Evolutionary conservation across 73 alveolate genomes (phyloP), one percentile per base, ranked within the genome.

Genomic region (Paramecium sonneborni): DNA sequence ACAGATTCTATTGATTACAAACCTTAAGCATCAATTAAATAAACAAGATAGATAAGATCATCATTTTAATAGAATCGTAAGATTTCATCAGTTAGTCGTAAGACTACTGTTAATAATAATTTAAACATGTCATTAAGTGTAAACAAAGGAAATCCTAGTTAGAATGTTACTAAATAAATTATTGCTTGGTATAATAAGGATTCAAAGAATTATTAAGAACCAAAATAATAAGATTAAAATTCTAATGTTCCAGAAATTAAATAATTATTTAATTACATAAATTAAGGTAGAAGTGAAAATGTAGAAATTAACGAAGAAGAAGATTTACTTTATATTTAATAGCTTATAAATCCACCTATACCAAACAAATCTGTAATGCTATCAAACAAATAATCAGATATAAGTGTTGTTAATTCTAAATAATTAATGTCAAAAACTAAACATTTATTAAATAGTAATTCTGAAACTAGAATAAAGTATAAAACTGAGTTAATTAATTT

Each of bases 231-330:
- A 12, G 15, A 62, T 10, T 11, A 26, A 30, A 62, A 5, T 10
- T 62, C 43, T 4, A 62, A 26, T 18, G 20, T 62, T 7, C 57
- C 57, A 8, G 7, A 41, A 41, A 41, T 41, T 41, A 41, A 41
- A 41, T 41, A 41, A 41, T 41, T 41, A 41, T 41, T 41, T 41
- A 41, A 41, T 62, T 62, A 62, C 23, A 62, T 62, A 1, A 62
- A 62, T 30, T 26, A 62, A 62, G 84, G 84, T 14, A 62, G 84
- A 62, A 62, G 84, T 62, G 84, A 62, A 62, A 41, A 11, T 41
- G 57, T 41, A 41, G 7, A 41, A 11, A 41, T 41, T 8, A 41
- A 41, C 57, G 57, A 41, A 41, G 57, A 41, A 41, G 57, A 41
- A 8, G 57, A 41, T 41, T 11, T 41, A 8, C 57, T 41, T 11